Evolutionary conservation across 495 filamentous ascomycete species (phyloP), one percentile per base, ranked within the genome.

Genomic region (Zalerion maritima): DNA sequence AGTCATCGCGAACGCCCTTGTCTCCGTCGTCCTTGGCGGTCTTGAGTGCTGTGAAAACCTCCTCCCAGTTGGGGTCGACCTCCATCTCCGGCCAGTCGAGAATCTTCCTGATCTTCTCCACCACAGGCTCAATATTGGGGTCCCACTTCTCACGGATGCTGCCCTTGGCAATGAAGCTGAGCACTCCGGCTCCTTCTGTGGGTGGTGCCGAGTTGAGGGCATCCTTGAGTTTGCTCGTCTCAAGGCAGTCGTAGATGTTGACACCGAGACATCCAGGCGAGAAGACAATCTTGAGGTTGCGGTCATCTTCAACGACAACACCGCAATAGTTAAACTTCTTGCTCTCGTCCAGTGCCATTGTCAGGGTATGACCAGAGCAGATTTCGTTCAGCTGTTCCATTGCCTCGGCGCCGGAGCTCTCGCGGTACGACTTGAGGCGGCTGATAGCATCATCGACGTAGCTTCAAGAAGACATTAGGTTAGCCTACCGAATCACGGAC

Each of bases 251-350:
- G 28, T 49, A 41, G 30, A 60, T 49, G 47, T 69, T 66, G 35
- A 29, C 41, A 11, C 63, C 64, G 2, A 71, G 55, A 29, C 44
- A 28, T 3, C 42, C 37, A 13, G 50, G 51, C 5, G 41, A 32
- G 43, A 71, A 71, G 8, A 64, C 33, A 17, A 71, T 49, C 32
- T 52, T 45, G 10, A 71, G 52, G n/a, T n/a, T n/a, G 32, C 49
- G 49, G 21, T 64, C 64, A 27, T 60, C 57, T 11, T 38, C 18
- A 23, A 71, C 41, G 24, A 61, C 55, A 32, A 31, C 49, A 22
- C 64, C 59, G 40, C 55, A 54, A 46, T 61, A 63, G 15, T 33
- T 36, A 43, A 64, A 57, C 14, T 52, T 54, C 10, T 34, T 38
- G n/a, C 37, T 36, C 21, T 61, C 52, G 27, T 60, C 50, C 18